Conservation (phyloP, 164 flowering plant species). For the Euptelea pleiosperma region DNA sequence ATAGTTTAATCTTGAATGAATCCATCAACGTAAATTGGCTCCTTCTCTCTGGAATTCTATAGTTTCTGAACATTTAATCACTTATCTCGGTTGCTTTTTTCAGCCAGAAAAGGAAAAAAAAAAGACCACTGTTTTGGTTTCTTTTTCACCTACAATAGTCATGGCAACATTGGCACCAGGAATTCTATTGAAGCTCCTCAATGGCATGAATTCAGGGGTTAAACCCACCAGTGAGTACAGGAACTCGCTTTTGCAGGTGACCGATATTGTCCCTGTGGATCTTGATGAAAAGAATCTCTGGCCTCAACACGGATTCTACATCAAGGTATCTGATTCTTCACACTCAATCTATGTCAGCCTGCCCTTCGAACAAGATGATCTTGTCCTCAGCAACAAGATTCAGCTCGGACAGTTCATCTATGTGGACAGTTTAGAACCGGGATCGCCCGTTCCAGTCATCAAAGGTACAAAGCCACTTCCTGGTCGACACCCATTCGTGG, state of each 20-base stretch:
- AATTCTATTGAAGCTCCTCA: conserved; percentile 68
- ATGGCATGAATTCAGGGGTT: conserved; percentile 68
- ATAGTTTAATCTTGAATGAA: neutral
- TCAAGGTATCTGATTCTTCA: conserved; percentile 90
- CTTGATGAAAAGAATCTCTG: conserved; percentile 83
- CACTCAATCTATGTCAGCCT: conserved; percentile 80
- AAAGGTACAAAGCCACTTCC: conserved; percentile 80
- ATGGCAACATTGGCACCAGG: conserved; percentile 93
- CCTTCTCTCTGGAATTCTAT: neutral
- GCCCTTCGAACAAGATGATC: conserved; percentile 83
- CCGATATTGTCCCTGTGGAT: conserved; percentile 92
- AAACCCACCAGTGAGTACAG: conserved; percentile 84
- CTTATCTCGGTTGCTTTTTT: neutral
- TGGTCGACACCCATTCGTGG: conserved; percentile 84
- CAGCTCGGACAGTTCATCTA: conserved; percentile 93
- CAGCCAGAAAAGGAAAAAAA: no score
- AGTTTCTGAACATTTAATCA: neutral
- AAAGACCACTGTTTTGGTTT: neutral
- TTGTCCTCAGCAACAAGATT: conserved; percentile 85
- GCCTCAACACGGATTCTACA: conserved; percentile 86
- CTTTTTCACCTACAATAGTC: neutral
- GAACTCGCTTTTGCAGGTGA: conserved; percentile 82
- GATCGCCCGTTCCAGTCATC: conserved; percentile 80
- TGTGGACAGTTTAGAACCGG: conserved; percentile 81
- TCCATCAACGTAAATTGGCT: no score